Evolutionary conservation across 768 basidiomycete species (phyloP), one percentile per base, ranked within the genome.

Genomic region (Rhodotorula toruloides): DNA sequence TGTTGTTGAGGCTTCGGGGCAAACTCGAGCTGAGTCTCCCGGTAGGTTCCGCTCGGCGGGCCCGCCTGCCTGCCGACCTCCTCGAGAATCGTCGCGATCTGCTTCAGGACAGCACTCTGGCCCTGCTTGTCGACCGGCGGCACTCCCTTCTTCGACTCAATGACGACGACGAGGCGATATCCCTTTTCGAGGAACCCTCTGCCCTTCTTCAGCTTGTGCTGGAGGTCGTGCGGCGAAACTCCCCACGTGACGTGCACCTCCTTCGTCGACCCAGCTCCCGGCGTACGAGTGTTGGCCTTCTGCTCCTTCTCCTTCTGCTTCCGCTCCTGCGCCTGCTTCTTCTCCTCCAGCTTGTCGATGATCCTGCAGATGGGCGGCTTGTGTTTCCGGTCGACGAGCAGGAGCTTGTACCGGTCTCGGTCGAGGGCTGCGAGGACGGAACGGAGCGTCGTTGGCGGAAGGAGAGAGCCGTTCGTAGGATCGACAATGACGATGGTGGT

Each of bases 191-290:
- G 77, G 44, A 86, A 82, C 57, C 81, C 79, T 56, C 79, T 76
- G 29, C 81, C 82, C 76, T 85, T 86, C 58, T 78, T 79, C 40
- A 90, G 64, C 76, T 89, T 90, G 76, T 86, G 86, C 43, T 79
- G 80, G 27, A 86, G 72, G 72, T 91, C 90, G 12, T 81, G 83
- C 37, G 75, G 68, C 12, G 79, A 83, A 19, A 85, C 82, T 4
- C 79, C 80, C 87, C 88, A 91, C 19, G 85, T 84, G 52, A 91
- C 74, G 77, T 87, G 86, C 9, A 89, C 79, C 78, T 88, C 86
- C 79, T 89, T 90, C 59, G 65, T 31, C 39, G 31, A 74, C 16
- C 61, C 73, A 46, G 25, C 63, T 67, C 74, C 58, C 29, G 75
- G 64, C 63, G 80, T 76, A 7, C 21, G 12, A 4, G 37, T 25